Conservation (phyloP, 768 basidiomycete genomes). For the Tulasnella sp. region DNA sequence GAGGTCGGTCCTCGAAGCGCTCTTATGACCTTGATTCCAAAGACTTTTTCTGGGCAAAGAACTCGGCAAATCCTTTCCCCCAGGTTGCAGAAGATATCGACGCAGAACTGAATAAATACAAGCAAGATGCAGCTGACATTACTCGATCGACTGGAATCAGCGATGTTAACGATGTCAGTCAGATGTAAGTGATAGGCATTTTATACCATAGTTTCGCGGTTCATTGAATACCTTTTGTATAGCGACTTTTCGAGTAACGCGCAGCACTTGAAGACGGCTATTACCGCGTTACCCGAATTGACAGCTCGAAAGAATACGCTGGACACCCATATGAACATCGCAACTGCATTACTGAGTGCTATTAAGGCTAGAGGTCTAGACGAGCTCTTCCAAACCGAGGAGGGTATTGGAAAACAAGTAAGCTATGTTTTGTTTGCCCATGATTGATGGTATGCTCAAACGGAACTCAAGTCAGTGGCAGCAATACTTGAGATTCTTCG, state of each 20-base stretch:
- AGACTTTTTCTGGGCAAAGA: slow-evolving; percentile 98
- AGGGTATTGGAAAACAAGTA: slow-evolving; percentile 77
- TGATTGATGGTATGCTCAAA: background rate
- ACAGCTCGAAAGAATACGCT: slow-evolving; percentile 93
- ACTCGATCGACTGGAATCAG: slow-evolving; percentile 92
- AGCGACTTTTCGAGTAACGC: slow-evolving; percentile 89
- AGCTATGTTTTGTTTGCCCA: background rate
- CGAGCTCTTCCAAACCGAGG: slow-evolving; percentile 94
- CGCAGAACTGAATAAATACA: slow-evolving; percentile 62
- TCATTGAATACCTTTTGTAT: slow-evolving; percentile 19
- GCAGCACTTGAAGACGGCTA: slow-evolving; percentile 87
- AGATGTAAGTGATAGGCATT: slow-evolving; percentile 49
- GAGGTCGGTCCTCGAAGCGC: slow-evolving; percentile 44
- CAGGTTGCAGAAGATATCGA: slow-evolving; percentile 98
- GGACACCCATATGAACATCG: slow-evolving; percentile 99
- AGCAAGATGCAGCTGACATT: slow-evolving; percentile 92
- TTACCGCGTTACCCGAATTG: slow-evolving; percentile 90
- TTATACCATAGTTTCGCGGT: background rate
- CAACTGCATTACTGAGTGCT: slow-evolving; percentile 83
- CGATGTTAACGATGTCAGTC: slow-evolving; percentile 88
- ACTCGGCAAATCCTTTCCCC: slow-evolving; percentile 92
- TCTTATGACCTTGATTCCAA: slow-evolving; percentile 95
- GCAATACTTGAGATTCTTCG: slow-evolving; percentile 82
- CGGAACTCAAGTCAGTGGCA: slow-evolving; percentile 43
- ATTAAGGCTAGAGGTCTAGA: slow-evolving; percentile 93